Percentiles rank a stretch among this genome's conserved stretches.
Evolutionary conservation across 2,329 filamentous ascomycete genomes (phyloP).

Genomic region (Alternaria postmessia): DNA sequence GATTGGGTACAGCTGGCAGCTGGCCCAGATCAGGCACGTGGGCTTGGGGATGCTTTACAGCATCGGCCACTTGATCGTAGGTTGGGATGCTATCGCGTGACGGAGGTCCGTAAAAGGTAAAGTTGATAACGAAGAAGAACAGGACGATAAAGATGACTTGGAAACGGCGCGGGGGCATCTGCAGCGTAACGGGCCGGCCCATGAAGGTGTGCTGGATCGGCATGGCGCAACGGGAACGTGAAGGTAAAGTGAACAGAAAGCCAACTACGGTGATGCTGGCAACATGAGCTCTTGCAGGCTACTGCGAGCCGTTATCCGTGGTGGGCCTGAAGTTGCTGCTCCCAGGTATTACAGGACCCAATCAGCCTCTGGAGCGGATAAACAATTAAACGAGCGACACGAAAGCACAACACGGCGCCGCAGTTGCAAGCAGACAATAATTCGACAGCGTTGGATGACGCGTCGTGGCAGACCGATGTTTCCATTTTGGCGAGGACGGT

Average conservation of each 20-base stretch:
- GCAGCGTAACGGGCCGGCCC: slow-evolving; percentile 44
- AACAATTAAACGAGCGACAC: slow-evolving; percentile 13
- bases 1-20: slow-evolving; percentile 60
- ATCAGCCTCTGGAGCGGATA: not conserved
- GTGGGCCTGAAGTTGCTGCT: slow-evolving; percentile 9
- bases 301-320: slow-evolving; percentile 22
- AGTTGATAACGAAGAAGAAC: slow-evolving; percentile 40
- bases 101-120: slow-evolving; percentile 51
- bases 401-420: slow-evolving; percentile 3
- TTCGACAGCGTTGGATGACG: slow-evolving; percentile 17
- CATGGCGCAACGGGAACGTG: slow-evolving; percentile 30
- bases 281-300: slow-evolving; percentile 6
- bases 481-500: slow-evolving; percentile 5
- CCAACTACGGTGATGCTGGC: slow-evolving; percentile 20
- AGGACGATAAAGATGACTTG: slow-evolving; percentile 54
- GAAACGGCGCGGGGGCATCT: slow-evolving; percentile 56
- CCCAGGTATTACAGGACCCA: not conserved
- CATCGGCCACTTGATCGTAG: slow-evolving; percentile 47
- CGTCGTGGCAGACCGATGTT: slow-evolving; percentile 19
- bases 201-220: slow-evolving; percentile 45
- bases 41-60: slow-evolving; percentile 51
- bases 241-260: slow-evolving; percentile 4
- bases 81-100: slow-evolving; percentile 47
- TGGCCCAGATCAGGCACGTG: slow-evolving; percentile 40
- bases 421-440: not conserved